A percentile compares a stretch with the other conserved stretches of the same genome.
Conservation (phyloP, 306 rosid genomes). For the Albizia julibrissin region DNA sequence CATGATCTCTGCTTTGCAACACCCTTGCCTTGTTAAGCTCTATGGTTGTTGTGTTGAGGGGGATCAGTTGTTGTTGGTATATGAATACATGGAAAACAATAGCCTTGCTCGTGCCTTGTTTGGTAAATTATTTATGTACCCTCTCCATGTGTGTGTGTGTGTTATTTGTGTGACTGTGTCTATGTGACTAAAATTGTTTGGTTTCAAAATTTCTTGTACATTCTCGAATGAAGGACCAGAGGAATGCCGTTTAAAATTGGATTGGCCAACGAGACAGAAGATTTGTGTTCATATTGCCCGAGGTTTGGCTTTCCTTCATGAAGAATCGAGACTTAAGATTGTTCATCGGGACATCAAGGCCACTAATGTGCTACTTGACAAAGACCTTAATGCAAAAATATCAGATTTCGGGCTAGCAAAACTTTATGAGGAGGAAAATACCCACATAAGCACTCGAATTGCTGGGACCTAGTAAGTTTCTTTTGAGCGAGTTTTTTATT, state of each 20-base stretch:
- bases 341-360: conserved; percentile 78
- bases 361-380: conserved; percentile 63
- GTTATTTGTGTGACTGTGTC: background rate
- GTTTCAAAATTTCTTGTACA: conserved; percentile 12
- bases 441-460: conserved; percentile 60
- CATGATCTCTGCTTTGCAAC: conserved; percentile 49
- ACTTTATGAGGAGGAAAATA: conserved; percentile 61
- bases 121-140: conserved; percentile 29
- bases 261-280: conserved; percentile 59
- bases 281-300: conserved; percentile 65
- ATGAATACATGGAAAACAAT: conserved; percentile 55
- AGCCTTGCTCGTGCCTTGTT: conserved; percentile 47
- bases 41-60: conserved; percentile 50
- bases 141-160: background rate
- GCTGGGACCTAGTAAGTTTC: conserved; percentile 59
- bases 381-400: conserved; percentile 61
- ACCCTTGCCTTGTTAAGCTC: conserved; percentile 49
- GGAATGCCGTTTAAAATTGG: conserved; percentile 28
- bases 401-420: conserved; percentile 68
- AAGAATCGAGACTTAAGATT: conserved; percentile 64
- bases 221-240: conserved; percentile 33
- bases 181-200: background rate
- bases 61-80: conserved; percentile 43
- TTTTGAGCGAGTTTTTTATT: background rate
- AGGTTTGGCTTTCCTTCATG: conserved; percentile 73